A percentile compares a stretch with the other conserved stretches of the same genome.
phyloP scores from a whole-genome alignment of 208 protist species.

The Ichthyophonus hoferi region DNA sequence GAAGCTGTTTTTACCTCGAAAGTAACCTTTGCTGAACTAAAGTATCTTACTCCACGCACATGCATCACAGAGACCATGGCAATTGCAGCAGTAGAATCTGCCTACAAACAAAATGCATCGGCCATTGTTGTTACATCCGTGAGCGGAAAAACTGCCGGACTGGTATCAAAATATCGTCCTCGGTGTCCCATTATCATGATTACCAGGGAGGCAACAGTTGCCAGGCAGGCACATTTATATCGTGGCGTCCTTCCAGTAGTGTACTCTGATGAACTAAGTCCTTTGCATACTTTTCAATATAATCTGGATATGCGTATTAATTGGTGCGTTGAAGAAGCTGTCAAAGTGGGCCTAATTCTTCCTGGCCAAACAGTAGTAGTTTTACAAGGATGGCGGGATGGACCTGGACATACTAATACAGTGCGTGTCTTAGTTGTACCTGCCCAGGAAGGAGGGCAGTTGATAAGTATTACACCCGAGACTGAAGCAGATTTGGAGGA shows the following conservation, averaged over 20 bases:
- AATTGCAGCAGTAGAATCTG: constrained; percentile 82
- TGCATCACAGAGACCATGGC: constrained; percentile 74
- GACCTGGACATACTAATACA: constrained; percentile 10
- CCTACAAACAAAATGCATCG: constrained; percentile 78
- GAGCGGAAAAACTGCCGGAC: constrained; percentile 70
- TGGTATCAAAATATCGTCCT: constrained; percentile 91
- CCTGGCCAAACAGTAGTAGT: background rate
- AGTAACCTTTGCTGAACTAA: constrained; percentile 7
- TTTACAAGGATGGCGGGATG: background rate
- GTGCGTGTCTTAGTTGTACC: background rate
- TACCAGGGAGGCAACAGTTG: constrained; percentile 74
- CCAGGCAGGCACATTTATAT: constrained; percentile 65
- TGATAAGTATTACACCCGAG: too few species aligned
- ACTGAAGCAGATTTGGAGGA: too few species aligned
- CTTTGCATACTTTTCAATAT: constrained; percentile 43
- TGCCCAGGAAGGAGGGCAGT: too few species aligned
- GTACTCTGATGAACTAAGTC: constrained; percentile 35
- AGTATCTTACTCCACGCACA: background rate
- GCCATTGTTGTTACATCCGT: constrained; percentile 78
- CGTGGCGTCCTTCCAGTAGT: constrained; percentile 41
- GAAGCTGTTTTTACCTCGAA: background rate
- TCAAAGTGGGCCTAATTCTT: background rate
- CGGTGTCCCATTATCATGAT: constrained; percentile 83
- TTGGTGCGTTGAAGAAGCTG: constrained; percentile 31
- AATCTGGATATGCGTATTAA: constrained; percentile 53